Conservation (phyloP, 371 early-diverging fungal genomes). For the Mortierella sp. region DNA sequence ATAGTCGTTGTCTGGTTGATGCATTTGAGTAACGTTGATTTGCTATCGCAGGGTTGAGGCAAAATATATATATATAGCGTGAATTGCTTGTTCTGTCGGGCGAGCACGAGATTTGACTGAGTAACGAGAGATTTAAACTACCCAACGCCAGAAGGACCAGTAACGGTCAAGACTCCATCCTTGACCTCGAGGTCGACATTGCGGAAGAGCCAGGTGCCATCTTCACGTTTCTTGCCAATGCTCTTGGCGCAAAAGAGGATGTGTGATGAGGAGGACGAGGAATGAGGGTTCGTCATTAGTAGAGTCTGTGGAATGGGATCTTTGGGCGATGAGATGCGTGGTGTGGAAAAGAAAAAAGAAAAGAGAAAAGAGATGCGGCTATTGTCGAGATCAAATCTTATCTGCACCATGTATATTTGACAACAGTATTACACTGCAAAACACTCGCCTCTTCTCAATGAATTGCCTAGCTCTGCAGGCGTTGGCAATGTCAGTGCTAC, state of each 20-base stretch:
- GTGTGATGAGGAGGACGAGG: constrained; percentile 8
- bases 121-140: constrained; percentile 32
- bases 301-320: neutral
- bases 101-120: neutral
- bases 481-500: constrained; percentile 46
- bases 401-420: neutral
- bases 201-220: constrained; percentile 72
- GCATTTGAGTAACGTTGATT: constrained; percentile 89
- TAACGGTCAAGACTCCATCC: constrained; percentile 70
- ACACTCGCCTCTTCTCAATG: constrained; percentile 18
- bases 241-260: constrained; percentile 31
- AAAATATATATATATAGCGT: neutral
- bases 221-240: constrained; percentile 51
- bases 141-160: constrained; percentile 84
- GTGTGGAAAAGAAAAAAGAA: neutral
- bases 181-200: constrained; percentile 69
- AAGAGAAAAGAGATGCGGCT: neutral
- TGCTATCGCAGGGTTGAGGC: constrained; percentile 59
- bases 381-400: neutral
- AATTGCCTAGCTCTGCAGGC: constrained; percentile 28
- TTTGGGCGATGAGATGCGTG: neutral
- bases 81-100: neutral
- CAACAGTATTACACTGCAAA: constrained; percentile 30
- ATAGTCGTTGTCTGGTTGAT: constrained; percentile 80
- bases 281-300: neutral